Base-by-base conservation (phyloP, 805 yeast genomes). In the Myxozyma kluyveri region DNA sequence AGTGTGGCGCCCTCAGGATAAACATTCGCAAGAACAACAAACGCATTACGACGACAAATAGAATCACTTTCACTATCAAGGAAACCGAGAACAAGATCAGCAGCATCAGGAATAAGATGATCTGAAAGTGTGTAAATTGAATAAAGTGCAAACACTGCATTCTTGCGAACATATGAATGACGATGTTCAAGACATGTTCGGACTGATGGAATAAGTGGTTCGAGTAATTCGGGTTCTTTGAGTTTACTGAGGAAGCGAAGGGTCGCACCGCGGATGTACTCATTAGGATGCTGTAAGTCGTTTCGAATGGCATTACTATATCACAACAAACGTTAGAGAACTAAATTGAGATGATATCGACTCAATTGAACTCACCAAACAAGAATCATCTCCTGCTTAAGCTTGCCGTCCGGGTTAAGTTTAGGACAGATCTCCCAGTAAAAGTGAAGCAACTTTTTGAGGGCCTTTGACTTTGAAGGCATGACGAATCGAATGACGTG, bases 391-490 rank as follows among this genome's bases (percentile, higher is more conserved):
- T 93, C 99, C 69, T 91, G 98, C 72, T 88, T 88, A 77, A 95
- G 80, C 69, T 88, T 88, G 3, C 98, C 98, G 47, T 85, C 85
- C 33, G 77, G 75, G 63, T 88, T 95, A 60, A 85, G 75, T 72
- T 95, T 95, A 50, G 96, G 95, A 67, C 96, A 95, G 50, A 91
- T 88, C 71, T 93, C 99, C 98, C 98, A 93, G 75, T 93, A 93
- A 65, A 88, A 87, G 66, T 91, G 93, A 59, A 95, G 75, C 67
- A 93, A 76, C 71, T 90, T 93, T 77, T 93, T 93, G 71, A 95
- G 80, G 64, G 83, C 86, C 72, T 93, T 95, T 72, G 84, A 82
- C 65, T 78, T 86, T 17, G 96, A 87, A 14, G 99, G 99, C 97
- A 93, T 89, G 52, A 95, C 91, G 65, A 88, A 95, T 66, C 99